Evolutionary conservation across 768 basidiomycete genomes (phyloP), one percentile per base, ranked within the genome.

Genomic region (Gautieria morchelliformis): DNA sequence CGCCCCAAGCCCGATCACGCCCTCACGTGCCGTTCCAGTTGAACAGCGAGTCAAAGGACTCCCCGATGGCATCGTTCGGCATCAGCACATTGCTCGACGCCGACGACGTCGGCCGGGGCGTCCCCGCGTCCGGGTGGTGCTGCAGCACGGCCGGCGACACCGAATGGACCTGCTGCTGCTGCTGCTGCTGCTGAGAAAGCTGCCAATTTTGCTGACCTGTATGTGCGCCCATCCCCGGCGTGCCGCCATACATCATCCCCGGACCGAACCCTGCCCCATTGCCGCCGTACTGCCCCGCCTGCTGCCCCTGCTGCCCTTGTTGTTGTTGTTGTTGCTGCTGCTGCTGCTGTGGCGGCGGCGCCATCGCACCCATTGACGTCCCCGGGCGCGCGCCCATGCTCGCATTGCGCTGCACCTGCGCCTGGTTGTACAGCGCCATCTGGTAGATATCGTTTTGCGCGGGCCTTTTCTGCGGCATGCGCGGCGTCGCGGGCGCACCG

Each of bases 281-380:
- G 0, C n/a, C 22, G 44, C 32, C 22, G n/a, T 15, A 20, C 22
- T 42, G 30, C 1, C 42, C 5, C 74, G 81, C 75, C 67, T 63
- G 64, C 62, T 82, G 70, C 63, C 80, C 79, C 55, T 81, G 82
- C 46, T 77, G 83, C n/a, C n/a, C n/a, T n/a, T n/a, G n/a, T n/a
- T n/a, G n/a, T n/a, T n/a, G n/a, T n/a, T n/a, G n/a, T n/a, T n/a
- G n/a, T n/a, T n/a, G n/a, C n/a, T n/a, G n/a, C n/a, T 82, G 70
- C 63, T 81, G 79, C 55, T 81, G 82, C 46, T 77, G 83, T 51
- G 83, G 81, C 46, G 65, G 83, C 49, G 83, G 81, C 46, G 65
- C 63, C 42, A 65, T 17, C 76, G 76, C 47, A 14, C 53, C 53
- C 53, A 55, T 55, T 9, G 53, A 37, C n/a, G 53, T 55, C 15